Conservation (phyloP, 164 flowering plant genomes). For the Vitis cinerea region DNA sequence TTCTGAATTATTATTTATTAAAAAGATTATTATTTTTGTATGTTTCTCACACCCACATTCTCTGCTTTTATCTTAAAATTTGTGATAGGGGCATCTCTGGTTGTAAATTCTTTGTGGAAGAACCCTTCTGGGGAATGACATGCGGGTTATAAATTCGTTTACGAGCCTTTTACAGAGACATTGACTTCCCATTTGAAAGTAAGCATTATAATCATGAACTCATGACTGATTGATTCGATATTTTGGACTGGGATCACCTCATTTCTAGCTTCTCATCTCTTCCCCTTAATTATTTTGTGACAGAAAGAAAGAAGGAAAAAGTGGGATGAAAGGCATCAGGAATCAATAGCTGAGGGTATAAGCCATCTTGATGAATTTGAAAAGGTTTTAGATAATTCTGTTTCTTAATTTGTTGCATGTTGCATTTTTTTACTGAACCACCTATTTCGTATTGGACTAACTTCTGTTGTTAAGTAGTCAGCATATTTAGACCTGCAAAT, state of each 20-base stretch:
- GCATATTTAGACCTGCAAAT: not conserved
- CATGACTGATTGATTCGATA: not conserved
- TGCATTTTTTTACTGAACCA: not conserved
- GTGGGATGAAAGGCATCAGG: conserved; percentile 94
- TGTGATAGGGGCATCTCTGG: conserved; percentile 54
- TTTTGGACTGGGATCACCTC: not conserved
- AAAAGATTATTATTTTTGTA: too few relatives aligned
- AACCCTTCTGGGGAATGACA: conserved; percentile 97
- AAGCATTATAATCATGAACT: not conserved
- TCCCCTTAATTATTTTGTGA: not conserved
- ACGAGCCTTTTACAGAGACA: conserved; percentile 76
- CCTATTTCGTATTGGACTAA: too few relatives aligned
- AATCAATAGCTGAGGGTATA: conserved; percentile 80
- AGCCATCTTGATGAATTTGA: conserved; percentile 78
- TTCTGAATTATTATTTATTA: too few relatives aligned
- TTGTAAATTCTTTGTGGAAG: conserved; percentile 76
- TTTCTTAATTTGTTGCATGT: conserved; percentile 5
- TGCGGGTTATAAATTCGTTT: conserved; percentile 81
- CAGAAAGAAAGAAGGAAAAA: conserved; percentile 89
- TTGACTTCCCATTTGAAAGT: conserved; percentile 92
- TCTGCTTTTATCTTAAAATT: not conserved
- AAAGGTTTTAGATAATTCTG: conserved; percentile 44
- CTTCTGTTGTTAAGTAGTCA: too few relatives aligned
- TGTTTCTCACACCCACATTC: not conserved
- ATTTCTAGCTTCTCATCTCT: not conserved